Base-by-base conservation (phyloP, 2,329 filamentous ascomycete species). In the Neopestalotiopsis sp. region DNA sequence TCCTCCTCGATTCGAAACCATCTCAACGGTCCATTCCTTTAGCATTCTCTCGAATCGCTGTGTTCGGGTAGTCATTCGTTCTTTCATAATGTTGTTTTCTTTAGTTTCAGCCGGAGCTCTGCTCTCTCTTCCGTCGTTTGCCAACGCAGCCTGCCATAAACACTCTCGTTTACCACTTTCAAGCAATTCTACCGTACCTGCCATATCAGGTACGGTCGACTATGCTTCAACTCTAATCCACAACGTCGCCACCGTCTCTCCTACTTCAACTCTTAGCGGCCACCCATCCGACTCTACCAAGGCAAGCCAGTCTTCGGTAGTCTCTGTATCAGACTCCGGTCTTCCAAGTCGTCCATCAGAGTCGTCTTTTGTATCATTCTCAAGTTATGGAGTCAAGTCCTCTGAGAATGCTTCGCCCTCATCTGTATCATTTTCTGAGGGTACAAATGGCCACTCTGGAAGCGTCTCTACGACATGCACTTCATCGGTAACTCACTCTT, bases 31-130 rank as follows among this genome's bases (percentile, higher is more conserved):
- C 17, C 20, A 59, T 59, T 59, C 57, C 12, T 17, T 59, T 24
- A 34, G 57, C 9, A n/a, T 53, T 53, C 45, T 59, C 57, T 58
- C 20, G 20, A 58, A 30, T 20, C 28, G 13, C 12, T 5, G 12
- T 20, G 20, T 58, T 30, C 24, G 13, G 30, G 57, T 34, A 13
- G 57, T 59, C 57, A 14, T 34, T 59, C 57, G 57, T 34, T 59
- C 24, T 59, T 30, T 20, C 57, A 59, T 59, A 24, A 59, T 59
- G 57, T 59, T 59, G 24, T 30, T 59, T 30, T 59, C 57, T 14
- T 14, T 59, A n/a, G 13, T 59, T 17, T 59, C 57, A 14, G 30
- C 57, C 30, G 57, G 57, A 17, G 57, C 57, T 30, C 14, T 59
- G 57, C 57, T 59, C 10, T 59, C 30, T 7, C 57, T 59, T 12